Evolutionary conservation across 257 asterid species (phyloP).

Genomic region (Galeopsis tetrahit): DNA sequence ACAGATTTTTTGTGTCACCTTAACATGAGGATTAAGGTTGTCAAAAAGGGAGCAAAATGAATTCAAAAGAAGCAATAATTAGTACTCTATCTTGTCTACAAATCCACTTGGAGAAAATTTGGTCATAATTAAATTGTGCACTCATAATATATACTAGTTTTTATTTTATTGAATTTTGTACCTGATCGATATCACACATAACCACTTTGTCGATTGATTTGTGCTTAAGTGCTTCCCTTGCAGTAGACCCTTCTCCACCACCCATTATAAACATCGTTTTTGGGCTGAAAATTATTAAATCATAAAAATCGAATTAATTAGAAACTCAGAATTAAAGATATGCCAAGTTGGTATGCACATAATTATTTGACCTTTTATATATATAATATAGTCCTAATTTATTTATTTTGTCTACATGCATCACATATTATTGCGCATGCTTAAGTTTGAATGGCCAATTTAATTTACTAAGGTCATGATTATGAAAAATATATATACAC

Average conservation of each 20-base stretch:
- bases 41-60: conserved; percentile 14
- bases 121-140: not conserved
- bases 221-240: conserved; percentile 94
- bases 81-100: conserved; percentile 16
- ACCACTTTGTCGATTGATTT: conserved; percentile 78
- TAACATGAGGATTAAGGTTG: conserved; percentile 38
- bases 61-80: conserved; percentile 22
- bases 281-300: conserved; percentile 53
- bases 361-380: not conserved
- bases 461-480: not conserved
- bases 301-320: not conserved
- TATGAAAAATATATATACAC: no score
- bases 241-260: conserved; percentile 99
- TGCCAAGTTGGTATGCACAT: not conserved
- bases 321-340: not conserved
- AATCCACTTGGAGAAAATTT: conserved; percentile 32
- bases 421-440: conserved; percentile 25
- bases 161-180: conserved; percentile 5
- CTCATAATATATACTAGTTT: no score
- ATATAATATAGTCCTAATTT: not conserved
- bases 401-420: not conserved
- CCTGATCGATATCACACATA: conserved; percentile 98
- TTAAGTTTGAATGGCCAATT: not conserved
- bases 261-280: conserved; percentile 87
- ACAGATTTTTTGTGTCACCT: conserved; percentile 27